Percentiles rank a stretch among this genome's conserved stretches.
These are phyloP conservation scores for Zygosaccharomyces lentus DNA, from an alignment of 805 yeast genomes.

Conservation along the genomic window DNA sequence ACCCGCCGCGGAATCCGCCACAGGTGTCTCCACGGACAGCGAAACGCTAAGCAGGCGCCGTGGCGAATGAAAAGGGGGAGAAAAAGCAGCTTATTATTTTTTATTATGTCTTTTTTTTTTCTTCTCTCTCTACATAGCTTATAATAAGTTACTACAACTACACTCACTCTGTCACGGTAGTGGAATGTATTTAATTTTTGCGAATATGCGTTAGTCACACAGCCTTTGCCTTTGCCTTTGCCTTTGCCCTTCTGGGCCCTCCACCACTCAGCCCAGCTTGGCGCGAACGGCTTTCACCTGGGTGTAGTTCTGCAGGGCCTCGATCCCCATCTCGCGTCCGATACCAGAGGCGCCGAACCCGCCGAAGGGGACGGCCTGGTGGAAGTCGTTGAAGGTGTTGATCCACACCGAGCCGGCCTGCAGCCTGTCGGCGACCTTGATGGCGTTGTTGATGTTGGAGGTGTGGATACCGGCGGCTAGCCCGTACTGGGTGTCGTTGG, in stretches of 20 bases:
- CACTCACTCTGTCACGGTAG: too few species aligned
- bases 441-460: slow-evolving; percentile 64
- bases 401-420: slow-evolving; percentile 91
- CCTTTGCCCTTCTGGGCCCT: too few species aligned
- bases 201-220: too few species aligned
- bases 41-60: neutral
- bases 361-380: slow-evolving; percentile 85
- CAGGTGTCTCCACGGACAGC: too few species aligned
- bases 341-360: slow-evolving; percentile 88
- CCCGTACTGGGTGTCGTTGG: slow-evolving; percentile 82
- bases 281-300: slow-evolving; percentile 79
- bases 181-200: too few species aligned
- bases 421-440: slow-evolving; percentile 66
- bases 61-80: too few species aligned
- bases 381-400: slow-evolving; percentile 86
- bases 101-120: too few species aligned
- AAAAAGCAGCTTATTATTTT: too few species aligned
- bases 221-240: too few species aligned
- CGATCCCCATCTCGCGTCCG: slow-evolving; percentile 90
- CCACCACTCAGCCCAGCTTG: slow-evolving; percentile 20
- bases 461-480: slow-evolving; percentile 91
- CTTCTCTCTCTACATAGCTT: too few species aligned
- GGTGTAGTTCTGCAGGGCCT: slow-evolving; percentile 79
- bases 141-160: too few species aligned
- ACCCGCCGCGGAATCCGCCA: too few species aligned